Evolutionary conservation across 352 stramenopile species (phyloP).

Genomic region (Globisporangium paddicum): DNA sequence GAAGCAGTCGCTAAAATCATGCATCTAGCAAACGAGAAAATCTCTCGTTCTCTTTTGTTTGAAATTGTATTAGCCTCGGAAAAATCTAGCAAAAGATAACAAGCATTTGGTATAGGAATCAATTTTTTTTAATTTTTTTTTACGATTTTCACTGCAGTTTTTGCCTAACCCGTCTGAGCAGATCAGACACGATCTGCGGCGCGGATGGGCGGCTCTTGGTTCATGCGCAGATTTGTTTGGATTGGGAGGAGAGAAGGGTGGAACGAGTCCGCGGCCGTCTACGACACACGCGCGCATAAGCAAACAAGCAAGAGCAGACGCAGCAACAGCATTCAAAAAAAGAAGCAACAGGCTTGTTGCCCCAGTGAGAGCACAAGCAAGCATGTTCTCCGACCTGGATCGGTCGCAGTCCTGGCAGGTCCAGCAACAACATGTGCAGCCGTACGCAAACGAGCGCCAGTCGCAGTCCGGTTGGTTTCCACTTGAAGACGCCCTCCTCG

Average conservation of each 20-base stretch:
- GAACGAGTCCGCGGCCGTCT: slow-evolving; percentile 8
- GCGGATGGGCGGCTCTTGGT: slow-evolving; percentile 6
- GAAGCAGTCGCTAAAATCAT: too few species aligned
- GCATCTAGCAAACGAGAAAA: too few species aligned
- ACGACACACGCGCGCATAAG: slow-evolving; percentile 4
- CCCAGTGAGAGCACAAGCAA: neutral
- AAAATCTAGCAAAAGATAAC: too few species aligned
- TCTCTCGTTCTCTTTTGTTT: too few species aligned
- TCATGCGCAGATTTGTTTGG: slow-evolving; percentile 2
- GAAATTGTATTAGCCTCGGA: too few species aligned
- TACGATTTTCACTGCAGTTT: too few species aligned
- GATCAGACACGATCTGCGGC: neutral
- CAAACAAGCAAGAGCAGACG: slow-evolving; percentile 5
- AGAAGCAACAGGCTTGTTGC: too few species aligned
- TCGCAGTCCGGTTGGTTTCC: slow-evolving; percentile 55
- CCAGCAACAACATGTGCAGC: slow-evolving; percentile 3
- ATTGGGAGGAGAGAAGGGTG: slow-evolving; percentile 1
- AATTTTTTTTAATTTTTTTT: too few species aligned
- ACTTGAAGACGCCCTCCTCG: slow-evolving; percentile 32
- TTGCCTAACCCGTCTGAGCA: too few species aligned
- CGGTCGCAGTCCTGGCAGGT: slow-evolving; percentile 10
- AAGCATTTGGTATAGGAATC: too few species aligned
- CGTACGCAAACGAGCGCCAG: slow-evolving; percentile 15
- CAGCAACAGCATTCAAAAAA: neutral
- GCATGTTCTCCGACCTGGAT: slow-evolving; percentile 6